phyloP scores from a whole-genome alignment of 805 yeast genomes.

The Wickerhamiella vanderwaltii region DNA sequence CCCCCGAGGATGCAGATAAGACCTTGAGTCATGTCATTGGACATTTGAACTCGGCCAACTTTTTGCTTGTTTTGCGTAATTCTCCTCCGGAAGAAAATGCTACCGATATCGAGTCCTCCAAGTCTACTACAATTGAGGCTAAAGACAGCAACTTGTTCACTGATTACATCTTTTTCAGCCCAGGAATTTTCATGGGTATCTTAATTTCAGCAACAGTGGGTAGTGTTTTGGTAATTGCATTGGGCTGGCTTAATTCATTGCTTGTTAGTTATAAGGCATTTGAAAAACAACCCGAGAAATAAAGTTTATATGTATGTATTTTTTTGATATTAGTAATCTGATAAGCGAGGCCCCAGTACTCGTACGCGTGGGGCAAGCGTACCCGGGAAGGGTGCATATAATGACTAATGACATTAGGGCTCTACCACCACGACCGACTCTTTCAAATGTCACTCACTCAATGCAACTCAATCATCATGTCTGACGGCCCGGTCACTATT shows the following conservation, averaged over 20 bases:
- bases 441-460: slow-evolving; percentile 7
- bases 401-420: slow-evolving; percentile 2
- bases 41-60: slow-evolving; percentile 26
- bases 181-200: slow-evolving; percentile 69
- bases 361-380: too few species aligned
- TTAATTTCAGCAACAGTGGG: slow-evolving; percentile 53
- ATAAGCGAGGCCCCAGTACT: too few species aligned
- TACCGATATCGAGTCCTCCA: slow-evolving; percentile 7
- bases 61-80: slow-evolving; percentile 27
- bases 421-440: slow-evolving; percentile 1
- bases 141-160: slow-evolving; percentile 36
- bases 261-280: slow-evolving; percentile 74
- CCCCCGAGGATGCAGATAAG: slow-evolving; percentile 18
- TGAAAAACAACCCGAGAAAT: slow-evolving; percentile 43
- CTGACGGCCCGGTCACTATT: slow-evolving; percentile 95
- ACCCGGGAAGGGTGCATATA: too few species aligned
- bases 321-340: too few species aligned
- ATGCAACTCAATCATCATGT: slow-evolving; percentile 30
- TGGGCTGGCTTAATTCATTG: slow-evolving; percentile 57
- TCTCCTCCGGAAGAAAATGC: slow-evolving; percentile 13
- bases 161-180: slow-evolving; percentile 57
- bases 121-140: slow-evolving; percentile 9
- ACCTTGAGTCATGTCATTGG: slow-evolving; percentile 23
- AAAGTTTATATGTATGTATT: neutral
- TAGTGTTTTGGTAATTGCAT: slow-evolving; percentile 45